Conservation (phyloP, 2,329 filamentous ascomycete species). For the Stagonosporopsis cucurbitacearum region DNA sequence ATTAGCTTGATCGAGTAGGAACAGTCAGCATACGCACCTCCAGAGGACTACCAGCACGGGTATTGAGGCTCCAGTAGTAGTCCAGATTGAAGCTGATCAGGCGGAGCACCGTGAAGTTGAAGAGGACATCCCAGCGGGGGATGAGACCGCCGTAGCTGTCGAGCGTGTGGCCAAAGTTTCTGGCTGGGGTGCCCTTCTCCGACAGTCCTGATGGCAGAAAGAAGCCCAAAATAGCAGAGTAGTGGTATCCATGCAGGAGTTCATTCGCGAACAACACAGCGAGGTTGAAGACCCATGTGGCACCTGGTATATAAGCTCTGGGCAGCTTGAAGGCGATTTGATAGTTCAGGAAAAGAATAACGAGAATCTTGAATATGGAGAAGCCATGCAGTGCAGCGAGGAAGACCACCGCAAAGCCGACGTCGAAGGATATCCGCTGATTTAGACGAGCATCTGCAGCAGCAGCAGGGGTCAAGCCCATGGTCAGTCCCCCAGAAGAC, state of each 20-base stretch:
- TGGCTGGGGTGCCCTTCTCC: slow-evolving; percentile 53
- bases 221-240: slow-evolving; percentile 66
- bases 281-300: slow-evolving; percentile 92
- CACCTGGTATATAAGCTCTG: slow-evolving; percentile 70
- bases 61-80: slow-evolving; percentile 87
- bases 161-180: slow-evolving; percentile 72
- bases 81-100: slow-evolving; percentile 97
- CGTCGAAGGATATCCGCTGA: slow-evolving; percentile 81
- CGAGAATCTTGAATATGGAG: slow-evolving; percentile 80
- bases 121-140: slow-evolving; percentile 92
- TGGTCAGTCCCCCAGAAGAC: slow-evolving; percentile 44
- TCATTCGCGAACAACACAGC: slow-evolving; percentile 89
- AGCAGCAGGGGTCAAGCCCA: slow-evolving; percentile 54
- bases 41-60: slow-evolving; percentile 66
- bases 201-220: slow-evolving; percentile 54
- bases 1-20: slow-evolving; percentile 60
- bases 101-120: slow-evolving; percentile 92
- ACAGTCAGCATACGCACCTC: slow-evolving; percentile 69
- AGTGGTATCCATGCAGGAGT: slow-evolving; percentile 76
- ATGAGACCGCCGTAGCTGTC: slow-evolving; percentile 85
- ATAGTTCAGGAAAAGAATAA: slow-evolving; percentile 84
- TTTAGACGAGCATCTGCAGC: slow-evolving; percentile 62
- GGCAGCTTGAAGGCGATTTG: slow-evolving; percentile 76
- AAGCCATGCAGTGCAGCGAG: slow-evolving; percentile 82
- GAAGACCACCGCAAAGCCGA: slow-evolving; percentile 79